Percentiles rank a stretch among this genome's conserved stretches.
Conservation (phyloP, 176 grass and related monocot genomes). For the Leersia perrieri region DNA sequence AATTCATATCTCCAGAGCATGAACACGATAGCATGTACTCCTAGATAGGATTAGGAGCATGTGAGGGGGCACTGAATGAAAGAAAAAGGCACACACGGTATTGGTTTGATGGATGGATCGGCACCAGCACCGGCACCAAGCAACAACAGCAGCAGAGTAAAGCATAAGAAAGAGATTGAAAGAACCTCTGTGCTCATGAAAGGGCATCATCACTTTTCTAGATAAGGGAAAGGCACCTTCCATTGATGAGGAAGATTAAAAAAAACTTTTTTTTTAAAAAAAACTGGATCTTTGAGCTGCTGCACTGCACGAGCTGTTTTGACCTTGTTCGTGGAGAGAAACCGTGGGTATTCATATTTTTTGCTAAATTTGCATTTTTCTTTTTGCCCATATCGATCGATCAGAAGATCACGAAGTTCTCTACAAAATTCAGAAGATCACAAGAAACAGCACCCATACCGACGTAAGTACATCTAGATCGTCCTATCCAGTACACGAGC, state of each 20-base stretch:
- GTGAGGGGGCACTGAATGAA: not conserved
- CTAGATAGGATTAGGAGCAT: not conserved
- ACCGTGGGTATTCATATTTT: not conserved
- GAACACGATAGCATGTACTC: not conserved
- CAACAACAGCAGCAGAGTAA: not conserved
- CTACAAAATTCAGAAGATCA: not conserved
- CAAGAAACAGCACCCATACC: not conserved
- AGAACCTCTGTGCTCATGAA: not conserved
- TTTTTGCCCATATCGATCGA: not conserved
- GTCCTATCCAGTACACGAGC: not conserved
- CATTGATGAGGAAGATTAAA: not conserved
- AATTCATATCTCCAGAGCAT: not conserved
- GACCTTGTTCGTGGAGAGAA: not conserved
- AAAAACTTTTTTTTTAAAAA: not conserved
- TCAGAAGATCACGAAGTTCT: not conserved
- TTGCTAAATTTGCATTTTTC: not conserved
- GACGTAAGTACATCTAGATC: too few relatives aligned
- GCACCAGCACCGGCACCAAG: not conserved
- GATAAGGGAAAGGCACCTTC: constrained; percentile 15
- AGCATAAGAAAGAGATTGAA: not conserved
- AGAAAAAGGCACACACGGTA: not conserved
- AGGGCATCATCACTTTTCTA: constrained; percentile 12
- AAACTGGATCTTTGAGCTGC: not conserved
- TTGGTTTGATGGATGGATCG: constrained; percentile 5
- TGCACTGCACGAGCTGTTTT: not conserved